Conservation (phyloP, 164 flowering plant species). For the Macadamia integrifolia region DNA sequence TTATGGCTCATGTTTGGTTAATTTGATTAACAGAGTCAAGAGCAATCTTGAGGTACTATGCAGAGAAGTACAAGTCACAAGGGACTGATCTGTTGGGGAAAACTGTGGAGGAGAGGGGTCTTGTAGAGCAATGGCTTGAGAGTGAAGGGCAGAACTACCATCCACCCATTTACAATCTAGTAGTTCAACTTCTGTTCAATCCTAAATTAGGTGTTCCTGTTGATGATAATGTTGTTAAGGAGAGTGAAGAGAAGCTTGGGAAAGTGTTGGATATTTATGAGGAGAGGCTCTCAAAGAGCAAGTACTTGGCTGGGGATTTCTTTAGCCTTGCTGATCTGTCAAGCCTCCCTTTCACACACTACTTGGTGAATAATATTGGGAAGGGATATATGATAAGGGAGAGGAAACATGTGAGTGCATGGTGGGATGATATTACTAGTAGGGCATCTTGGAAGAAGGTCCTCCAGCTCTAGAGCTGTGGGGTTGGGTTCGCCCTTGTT, state of each 20-base stretch:
- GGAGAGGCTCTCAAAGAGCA: constrained; percentile 39
- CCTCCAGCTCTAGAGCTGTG: background rate
- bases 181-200: constrained; percentile 22
- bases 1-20: background rate
- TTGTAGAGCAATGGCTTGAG: constrained; percentile 47
- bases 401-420: constrained; percentile 47
- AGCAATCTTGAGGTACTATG: constrained; percentile 40
- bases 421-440: constrained; percentile 40
- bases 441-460: constrained; percentile 28
- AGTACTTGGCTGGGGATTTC: constrained; percentile 61
- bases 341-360: constrained; percentile 43
- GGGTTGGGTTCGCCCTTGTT: too few species aligned
- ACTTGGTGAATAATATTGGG: constrained; percentile 25
- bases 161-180: constrained; percentile 26
- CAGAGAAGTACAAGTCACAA: constrained; percentile 39
- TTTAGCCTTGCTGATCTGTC: constrained; percentile 54
- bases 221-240: constrained; percentile 24
- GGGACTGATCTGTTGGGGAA: constrained; percentile 42
- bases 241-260: constrained; percentile 41
- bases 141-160: constrained; percentile 38
- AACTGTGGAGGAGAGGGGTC: constrained; percentile 32
- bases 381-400: constrained; percentile 36
- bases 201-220: constrained; percentile 21
- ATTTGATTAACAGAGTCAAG: constrained; percentile 31
- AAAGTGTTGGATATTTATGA: constrained; percentile 47